phyloP scores from a whole-genome alignment of 306 rosid species.

The Glycine latifolia region DNA sequence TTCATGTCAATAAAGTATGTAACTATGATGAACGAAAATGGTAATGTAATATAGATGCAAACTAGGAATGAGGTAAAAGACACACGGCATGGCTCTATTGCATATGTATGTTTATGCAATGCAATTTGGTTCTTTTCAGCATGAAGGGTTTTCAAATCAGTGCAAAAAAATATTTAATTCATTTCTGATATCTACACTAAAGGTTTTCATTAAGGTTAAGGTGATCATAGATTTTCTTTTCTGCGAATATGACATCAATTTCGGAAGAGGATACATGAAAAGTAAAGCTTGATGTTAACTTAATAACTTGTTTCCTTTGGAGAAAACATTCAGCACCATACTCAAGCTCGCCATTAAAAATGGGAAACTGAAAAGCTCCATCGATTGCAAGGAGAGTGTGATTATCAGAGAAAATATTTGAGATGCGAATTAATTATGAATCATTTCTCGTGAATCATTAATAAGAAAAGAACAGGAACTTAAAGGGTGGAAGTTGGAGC shows the following conservation, averaged over 20 bases:
- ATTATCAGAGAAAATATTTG: conserved; percentile 32
- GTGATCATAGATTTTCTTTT: conserved; percentile 10
- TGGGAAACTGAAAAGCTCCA: conserved; percentile 32
- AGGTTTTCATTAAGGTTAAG: conserved; percentile 19
- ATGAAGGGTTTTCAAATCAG: not conserved
- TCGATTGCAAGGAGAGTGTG: conserved; percentile 22
- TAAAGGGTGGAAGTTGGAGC: not conserved
- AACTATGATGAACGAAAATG: not conserved
- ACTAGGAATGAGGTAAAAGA: too few relatives aligned
- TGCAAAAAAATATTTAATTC: conserved; percentile 13
- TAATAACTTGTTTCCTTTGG: not conserved
- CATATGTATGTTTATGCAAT: not conserved
- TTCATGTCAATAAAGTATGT: conserved; percentile 22
- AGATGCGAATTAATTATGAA: conserved; percentile 44
- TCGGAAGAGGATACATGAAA: conserved; percentile 17
- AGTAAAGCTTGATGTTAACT: conserved; percentile 25
- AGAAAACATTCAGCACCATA: conserved; percentile 36
- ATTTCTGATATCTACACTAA: not conserved
- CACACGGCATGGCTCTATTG: too few relatives aligned
- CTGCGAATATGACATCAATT: not conserved
- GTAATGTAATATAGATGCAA: conserved; percentile 12
- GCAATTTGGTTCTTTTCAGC: conserved; percentile 24
- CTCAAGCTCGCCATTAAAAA: conserved; percentile 2
- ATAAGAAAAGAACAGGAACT: not conserved
- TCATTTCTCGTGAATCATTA: not conserved